Conservation (phyloP, 2,329 filamentous ascomycete species). For the Trematosphaeria pertusa region DNA sequence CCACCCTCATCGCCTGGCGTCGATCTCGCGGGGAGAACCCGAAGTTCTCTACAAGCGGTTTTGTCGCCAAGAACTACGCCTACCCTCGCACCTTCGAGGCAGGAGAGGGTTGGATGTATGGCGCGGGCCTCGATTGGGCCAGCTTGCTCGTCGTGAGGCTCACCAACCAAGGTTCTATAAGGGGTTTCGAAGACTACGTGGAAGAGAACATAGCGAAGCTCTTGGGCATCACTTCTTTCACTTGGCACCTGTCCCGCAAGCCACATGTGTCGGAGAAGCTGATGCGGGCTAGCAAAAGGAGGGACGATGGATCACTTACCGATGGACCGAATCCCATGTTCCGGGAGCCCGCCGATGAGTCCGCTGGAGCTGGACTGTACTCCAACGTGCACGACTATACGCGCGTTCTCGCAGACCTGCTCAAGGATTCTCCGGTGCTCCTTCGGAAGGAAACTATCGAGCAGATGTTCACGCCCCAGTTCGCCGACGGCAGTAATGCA, state of each 20-base stretch:
- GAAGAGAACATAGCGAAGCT: constrained; percentile 52
- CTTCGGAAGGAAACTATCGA: constrained; percentile 26
- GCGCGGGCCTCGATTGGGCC: constrained; percentile 57
- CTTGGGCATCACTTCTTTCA: constrained; percentile 43
- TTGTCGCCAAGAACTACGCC: constrained; percentile 43
- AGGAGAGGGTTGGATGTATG: constrained; percentile 60
- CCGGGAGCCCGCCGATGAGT: constrained; percentile 19
- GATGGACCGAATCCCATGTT: constrained; percentile 18
- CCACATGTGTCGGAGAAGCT: constrained; percentile 22
- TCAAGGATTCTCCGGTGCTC: constrained; percentile 22
- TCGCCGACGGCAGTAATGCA: constrained; percentile 29
- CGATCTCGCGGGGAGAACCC: constrained; percentile 33
- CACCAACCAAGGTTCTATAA: constrained; percentile 46
- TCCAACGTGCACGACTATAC: constrained; percentile 30
- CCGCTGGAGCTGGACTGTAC: constrained; percentile 30
- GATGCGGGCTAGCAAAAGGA: constrained; percentile 24
- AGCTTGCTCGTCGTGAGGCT: constrained; percentile 52
- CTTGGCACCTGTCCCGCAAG: constrained; percentile 26
- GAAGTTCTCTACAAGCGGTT: constrained; percentile 7
- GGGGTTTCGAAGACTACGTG: constrained; percentile 52
- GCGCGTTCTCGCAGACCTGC: constrained; percentile 28
- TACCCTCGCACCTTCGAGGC: constrained; percentile 31
- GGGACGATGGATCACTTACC: constrained; percentile 23
- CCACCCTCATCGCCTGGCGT: constrained; percentile 53
- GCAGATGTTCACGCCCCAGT: constrained; percentile 31